Evolutionary conservation across 108 stramenopile species (phyloP).

Genomic region (Cylindrotheca closterium): DNA sequence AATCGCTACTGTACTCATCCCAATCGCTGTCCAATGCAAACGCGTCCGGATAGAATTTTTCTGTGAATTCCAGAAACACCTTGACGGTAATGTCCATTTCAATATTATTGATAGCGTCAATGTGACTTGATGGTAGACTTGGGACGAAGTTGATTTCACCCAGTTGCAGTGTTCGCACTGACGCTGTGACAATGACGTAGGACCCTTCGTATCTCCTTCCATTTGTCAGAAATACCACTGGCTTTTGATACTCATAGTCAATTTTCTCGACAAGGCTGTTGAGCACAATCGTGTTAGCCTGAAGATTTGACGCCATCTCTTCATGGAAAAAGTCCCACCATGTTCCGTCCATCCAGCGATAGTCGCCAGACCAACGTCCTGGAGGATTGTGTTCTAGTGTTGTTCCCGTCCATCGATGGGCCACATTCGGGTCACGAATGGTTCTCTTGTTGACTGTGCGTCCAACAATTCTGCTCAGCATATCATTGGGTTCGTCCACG

Average conservation of each 20-base stretch:
- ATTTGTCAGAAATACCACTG: background rate
- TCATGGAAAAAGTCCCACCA: constrained; percentile 8
- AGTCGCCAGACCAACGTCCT: background rate
- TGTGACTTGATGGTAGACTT: constrained; percentile 1
- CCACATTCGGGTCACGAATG: too few species aligned
- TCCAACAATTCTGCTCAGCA: too few species aligned
- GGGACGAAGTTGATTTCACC: constrained; percentile 22
- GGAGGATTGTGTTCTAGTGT: too few species aligned
- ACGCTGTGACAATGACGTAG: constrained; percentile 20
- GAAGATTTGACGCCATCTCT: constrained; percentile 5
- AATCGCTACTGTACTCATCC: too few species aligned
- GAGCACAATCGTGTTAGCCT: constrained; percentile 1
- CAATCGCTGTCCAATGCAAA: background rate
- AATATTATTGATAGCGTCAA: constrained; percentile 2
- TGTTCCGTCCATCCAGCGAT: constrained; percentile 16
- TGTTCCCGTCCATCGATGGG: too few species aligned
- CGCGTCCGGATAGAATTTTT: constrained; percentile 26
- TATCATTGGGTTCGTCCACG: background rate
- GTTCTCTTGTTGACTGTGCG: too few species aligned
- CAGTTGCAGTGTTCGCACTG: constrained; percentile 17
- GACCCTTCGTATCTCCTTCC: constrained; percentile 2
- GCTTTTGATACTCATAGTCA: constrained; percentile 3
- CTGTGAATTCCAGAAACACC: constrained; percentile 24
- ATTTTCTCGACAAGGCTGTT: constrained; percentile 2
- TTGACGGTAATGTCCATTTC: constrained; percentile 11